phyloP scores from a whole-genome alignment of 2,329 filamentous ascomycete genomes.

The Colletotrichum euphorbiae region DNA sequence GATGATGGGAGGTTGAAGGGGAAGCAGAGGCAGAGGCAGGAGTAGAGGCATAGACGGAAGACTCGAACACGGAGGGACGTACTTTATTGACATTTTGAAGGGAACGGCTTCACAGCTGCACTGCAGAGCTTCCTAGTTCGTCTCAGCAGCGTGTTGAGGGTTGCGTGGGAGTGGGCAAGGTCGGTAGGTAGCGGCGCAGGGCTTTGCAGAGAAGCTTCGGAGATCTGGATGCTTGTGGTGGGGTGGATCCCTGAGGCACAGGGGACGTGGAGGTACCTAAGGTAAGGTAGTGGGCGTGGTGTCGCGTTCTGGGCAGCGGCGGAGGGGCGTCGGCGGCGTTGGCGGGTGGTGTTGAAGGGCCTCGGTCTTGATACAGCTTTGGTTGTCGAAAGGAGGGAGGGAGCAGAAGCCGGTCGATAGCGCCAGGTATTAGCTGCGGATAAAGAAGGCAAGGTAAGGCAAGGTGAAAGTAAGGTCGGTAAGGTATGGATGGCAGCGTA shows the following conservation, averaged over 20 bases:
- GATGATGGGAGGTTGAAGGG: slow-evolving; percentile 20
- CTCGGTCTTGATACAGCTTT: slow-evolving; percentile 29
- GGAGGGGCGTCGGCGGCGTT: slow-evolving; percentile 30
- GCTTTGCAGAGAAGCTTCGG: slow-evolving; percentile 41
- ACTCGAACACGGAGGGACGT: slow-evolving; percentile 49
- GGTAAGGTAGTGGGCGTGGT: slow-evolving; percentile 22
- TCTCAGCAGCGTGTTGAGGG: slow-evolving; percentile 41
- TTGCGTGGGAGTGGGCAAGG: slow-evolving; percentile 40
- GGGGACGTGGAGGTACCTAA: slow-evolving; percentile 40
- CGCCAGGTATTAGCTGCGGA: slow-evolving; percentile 33
- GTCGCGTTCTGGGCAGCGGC: slow-evolving; percentile 39
- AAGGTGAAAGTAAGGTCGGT: slow-evolving; percentile 20
- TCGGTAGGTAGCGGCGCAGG: slow-evolving; percentile 40
- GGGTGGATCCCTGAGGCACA: slow-evolving; percentile 40
- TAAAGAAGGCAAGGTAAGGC: slow-evolving; percentile 20
- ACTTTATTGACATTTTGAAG: slow-evolving; percentile 65
- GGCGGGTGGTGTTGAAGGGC: slow-evolving; percentile 29
- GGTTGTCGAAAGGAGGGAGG: slow-evolving; percentile 27
- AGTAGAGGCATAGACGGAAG: slow-evolving; percentile 18
- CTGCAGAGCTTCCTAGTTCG: slow-evolving; percentile 41
- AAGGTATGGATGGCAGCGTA: slow-evolving; percentile 18
- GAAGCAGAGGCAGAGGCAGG: slow-evolving; percentile 20
- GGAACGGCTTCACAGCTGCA: slow-evolving; percentile 34
- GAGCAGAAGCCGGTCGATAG: slow-evolving; percentile 27
- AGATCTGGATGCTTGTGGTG: slow-evolving; percentile 42